Evolutionary conservation across 345 rosid species (phyloP), one percentile per base, ranked within the genome.

Genomic region (Eucalyptus dawsonii): DNA sequence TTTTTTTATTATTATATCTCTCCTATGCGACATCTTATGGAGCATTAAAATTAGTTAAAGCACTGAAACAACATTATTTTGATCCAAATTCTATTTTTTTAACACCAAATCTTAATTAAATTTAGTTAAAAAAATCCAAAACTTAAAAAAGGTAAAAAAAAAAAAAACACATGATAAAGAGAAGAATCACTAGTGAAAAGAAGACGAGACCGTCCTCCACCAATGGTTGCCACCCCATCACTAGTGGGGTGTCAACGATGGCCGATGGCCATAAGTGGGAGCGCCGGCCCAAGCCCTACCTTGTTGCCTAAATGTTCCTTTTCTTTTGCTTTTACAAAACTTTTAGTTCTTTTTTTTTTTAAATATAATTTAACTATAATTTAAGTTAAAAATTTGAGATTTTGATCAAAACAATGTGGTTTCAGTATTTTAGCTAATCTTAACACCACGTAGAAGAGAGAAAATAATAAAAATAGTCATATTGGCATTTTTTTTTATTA

Each of bases 11-110:
- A 1, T 5, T 24, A 56, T 56, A 11, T 24, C 14, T 56, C 3
- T 56, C 13, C 3, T 22, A 56, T 0, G 13, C 6, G 1, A 6
- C 6, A 5, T 24, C 14, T 24, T 4, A 56, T 25, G 29, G 0
- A 25, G 14, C 3, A 56, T 56, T 56, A 56, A 56, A 1, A 25
- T 56, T 56, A 56, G 29, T 22, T 24, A 25, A 56, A 56, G 62
- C 13, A 56, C 14, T 56, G 1, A 56, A 25, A 25, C 6, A 56
- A 4, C 13, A 10, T 24, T 10, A 4, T 56, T 56, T 56, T 56
- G 62, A 56, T 56, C 21, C 6, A 5, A 56, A 5, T 56, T 25
- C 29, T 24, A 56, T 24, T 56, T 56, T 56, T 19, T 24, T 24
- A 56, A 56, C 29, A 24, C 29, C 62, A 10, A 56, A 22, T 56